A percentile compares a stretch with the other conserved stretches of the same genome.
Conservation (phyloP, 2,329 filamentous ascomycete genomes). For the Colletotrichum endophyticum region DNA sequence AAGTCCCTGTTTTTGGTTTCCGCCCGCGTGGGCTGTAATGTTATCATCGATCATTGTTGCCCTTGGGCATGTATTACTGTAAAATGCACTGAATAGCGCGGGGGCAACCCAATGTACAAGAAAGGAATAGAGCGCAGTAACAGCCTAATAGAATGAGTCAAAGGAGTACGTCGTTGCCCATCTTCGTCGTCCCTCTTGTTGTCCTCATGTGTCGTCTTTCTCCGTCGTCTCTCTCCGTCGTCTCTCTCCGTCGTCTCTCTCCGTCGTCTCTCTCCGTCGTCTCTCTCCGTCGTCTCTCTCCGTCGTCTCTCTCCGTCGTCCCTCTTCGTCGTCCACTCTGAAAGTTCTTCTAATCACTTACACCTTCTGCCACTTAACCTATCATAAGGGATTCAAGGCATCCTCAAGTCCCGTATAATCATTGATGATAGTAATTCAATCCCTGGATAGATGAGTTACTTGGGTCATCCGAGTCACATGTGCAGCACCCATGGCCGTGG, state of each 20-base stretch:
- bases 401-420: not conserved
- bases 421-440: not conserved
- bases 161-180: too few species aligned
- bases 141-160: not conserved
- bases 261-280: too few species aligned
- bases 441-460: not conserved
- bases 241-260: too few species aligned
- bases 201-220: too few species aligned
- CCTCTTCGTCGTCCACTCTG: not conserved
- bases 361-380: not conserved
- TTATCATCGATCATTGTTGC: not conserved
- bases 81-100: not conserved
- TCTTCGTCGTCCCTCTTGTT: too few species aligned
- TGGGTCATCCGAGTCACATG: not conserved
- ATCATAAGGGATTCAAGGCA: not conserved
- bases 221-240: not conserved
- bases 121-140: not conserved
- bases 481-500: not conserved
- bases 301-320: too few species aligned
- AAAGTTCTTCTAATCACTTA: not conserved
- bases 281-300: too few species aligned
- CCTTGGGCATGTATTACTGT: not conserved
- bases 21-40: conserved; percentile 26
- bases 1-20: conserved; percentile 49
- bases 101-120: not conserved